Conservation (phyloP, 208 protist genomes). For the Leishmania tropica region DNA sequence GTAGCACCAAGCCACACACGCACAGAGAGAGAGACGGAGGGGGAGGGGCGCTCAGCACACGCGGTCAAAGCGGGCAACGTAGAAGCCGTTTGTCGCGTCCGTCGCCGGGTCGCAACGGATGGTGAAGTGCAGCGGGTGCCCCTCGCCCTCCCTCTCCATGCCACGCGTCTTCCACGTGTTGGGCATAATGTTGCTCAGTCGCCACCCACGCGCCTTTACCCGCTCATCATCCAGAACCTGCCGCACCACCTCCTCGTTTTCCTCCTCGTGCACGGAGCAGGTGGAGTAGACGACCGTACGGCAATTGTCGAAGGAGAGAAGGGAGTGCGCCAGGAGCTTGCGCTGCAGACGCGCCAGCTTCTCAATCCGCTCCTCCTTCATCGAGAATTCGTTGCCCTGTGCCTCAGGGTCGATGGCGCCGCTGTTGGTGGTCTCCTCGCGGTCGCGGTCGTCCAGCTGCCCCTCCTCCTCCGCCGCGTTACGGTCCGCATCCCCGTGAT, state of each 20-base stretch:
- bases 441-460: conserved; percentile 11
- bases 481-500: background rate
- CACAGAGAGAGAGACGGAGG: background rate
- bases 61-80: conserved; percentile 87
- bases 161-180: conserved; percentile 62
- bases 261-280: conserved; percentile 89
- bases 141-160: conserved; percentile 13
- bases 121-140: conserved; percentile 70
- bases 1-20: background rate
- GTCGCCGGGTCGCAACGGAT: conserved; percentile 80
- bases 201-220: conserved; percentile 76
- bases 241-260: conserved; percentile 91
- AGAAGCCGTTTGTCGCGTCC: conserved; percentile 89
- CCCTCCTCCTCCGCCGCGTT: conserved; percentile 6
- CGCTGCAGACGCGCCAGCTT: conserved; percentile 84
- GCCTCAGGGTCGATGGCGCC: conserved; percentile 42
- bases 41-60: background rate
- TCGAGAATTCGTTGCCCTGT: conserved; percentile 51
- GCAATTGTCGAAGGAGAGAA: conserved; percentile 89
- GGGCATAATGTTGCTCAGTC: conserved; percentile 87
- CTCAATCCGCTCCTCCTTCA: conserved; percentile 68
- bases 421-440: conserved; percentile 6
- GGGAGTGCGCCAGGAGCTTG: conserved; percentile 86
- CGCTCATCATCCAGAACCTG: conserved; percentile 75
- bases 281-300: conserved; percentile 92